Percentiles rank a stretch among this genome's conserved stretches.
These are phyloP conservation scores for Proliferodiscus dingleyae DNA, from an alignment of 2,329 filamentous ascomycete genomes.

Conservation along the genomic window DNA sequence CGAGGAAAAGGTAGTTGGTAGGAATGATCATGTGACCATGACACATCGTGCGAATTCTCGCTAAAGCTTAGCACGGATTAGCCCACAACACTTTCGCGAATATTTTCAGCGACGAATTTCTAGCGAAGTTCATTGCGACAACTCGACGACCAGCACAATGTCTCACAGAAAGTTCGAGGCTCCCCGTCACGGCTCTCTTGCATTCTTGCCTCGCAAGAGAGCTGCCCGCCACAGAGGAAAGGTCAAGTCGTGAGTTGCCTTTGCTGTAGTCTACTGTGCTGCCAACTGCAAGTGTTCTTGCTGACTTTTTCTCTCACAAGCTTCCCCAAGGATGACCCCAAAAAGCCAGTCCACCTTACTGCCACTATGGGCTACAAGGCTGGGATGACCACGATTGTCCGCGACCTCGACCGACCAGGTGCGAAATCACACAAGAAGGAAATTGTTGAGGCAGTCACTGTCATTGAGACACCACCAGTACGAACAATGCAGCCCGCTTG, in stretches of 20 bases:
- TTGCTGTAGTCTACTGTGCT: not conserved
- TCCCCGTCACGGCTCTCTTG: constrained; percentile 91
- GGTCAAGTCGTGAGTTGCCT: constrained; percentile 11
- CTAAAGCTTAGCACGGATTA: too few species aligned
- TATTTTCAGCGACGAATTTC: constrained; percentile 1
- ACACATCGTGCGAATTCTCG: not conserved
- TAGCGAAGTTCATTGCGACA: not conserved
- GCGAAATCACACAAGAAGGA: constrained; percentile 99
- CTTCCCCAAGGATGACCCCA: constrained; percentile 99
- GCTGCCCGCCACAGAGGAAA: constrained; percentile 87
- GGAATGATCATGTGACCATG: not conserved
- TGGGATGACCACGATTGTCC: constrained; percentile 99
- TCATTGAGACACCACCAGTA: constrained; percentile 95
- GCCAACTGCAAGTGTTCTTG: not conserved
- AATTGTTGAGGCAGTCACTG: constrained; percentile 80
- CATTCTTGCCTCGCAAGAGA: constrained; percentile 85
- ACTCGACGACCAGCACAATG: constrained; percentile 13
- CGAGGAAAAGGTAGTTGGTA: not conserved
- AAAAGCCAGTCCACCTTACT: constrained; percentile 99
- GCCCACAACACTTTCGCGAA: too few species aligned
- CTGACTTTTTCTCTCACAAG: constrained; percentile 35
- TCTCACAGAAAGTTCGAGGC: constrained; percentile 43
- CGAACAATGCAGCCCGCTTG: constrained; percentile 78
- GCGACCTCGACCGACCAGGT: constrained; percentile 90
- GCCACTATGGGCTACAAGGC: constrained; percentile 99